A percentile compares a stretch with the other conserved stretches of the same genome.
Conservation (phyloP, 2,329 filamentous ascomycete genomes). For the Diaporthe sp. region DNA sequence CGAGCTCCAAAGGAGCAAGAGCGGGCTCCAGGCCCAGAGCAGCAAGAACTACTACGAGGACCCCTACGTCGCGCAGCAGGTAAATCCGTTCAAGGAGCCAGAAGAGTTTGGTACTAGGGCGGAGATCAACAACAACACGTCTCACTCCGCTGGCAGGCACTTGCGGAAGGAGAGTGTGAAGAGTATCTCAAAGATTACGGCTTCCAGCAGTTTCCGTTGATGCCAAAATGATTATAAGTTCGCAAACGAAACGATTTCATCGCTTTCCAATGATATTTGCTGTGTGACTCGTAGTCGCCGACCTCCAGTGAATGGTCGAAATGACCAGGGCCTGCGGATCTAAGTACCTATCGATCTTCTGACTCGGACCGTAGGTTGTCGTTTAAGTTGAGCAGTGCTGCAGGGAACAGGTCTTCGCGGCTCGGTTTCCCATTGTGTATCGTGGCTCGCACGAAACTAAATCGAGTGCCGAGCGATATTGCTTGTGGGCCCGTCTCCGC, state of each 20-base stretch:
- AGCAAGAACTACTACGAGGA: slow-evolving; percentile 26
- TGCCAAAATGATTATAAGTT: neutral
- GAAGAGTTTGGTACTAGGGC: slow-evolving; percentile 28
- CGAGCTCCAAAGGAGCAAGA: slow-evolving; percentile 34
- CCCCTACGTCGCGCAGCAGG: slow-evolving; percentile 32
- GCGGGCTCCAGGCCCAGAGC: slow-evolving; percentile 4
- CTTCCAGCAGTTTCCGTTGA: neutral
- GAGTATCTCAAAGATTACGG: neutral
- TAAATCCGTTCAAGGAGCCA: slow-evolving; percentile 31
- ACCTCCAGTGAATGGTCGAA: neutral
- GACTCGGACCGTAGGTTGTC: neutral
- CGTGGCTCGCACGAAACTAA: neutral
- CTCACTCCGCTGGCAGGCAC: neutral
- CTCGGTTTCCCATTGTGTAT: no score
- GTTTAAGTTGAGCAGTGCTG: neutral
- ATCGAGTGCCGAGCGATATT: neutral
- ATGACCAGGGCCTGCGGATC: neutral
- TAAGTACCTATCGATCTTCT: neutral
- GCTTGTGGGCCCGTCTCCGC: slow-evolving; percentile 3
- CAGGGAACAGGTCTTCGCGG: neutral
- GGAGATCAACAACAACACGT: neutral
- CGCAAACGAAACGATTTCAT: neutral
- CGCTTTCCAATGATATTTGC: neutral
- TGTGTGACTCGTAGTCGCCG: neutral
- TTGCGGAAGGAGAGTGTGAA: slow-evolving; percentile 9